Base-by-base conservation (phyloP, 2,329 filamentous ascomycete species). In the Penicillium polonicum region DNA sequence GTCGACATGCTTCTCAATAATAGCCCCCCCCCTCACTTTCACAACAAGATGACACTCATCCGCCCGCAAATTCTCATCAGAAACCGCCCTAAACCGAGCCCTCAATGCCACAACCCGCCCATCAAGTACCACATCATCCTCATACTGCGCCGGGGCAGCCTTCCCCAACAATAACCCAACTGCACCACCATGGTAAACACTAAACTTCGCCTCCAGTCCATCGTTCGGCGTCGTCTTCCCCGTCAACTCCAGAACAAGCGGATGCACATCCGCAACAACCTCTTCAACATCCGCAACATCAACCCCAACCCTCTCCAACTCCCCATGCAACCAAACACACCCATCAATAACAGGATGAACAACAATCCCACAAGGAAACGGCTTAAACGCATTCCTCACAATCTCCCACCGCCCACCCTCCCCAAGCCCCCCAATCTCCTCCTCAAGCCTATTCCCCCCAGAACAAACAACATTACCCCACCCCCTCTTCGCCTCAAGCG, bases 351-450 rank as follows among this genome's bases (percentile, higher is more conserved):
- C 74, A 1, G 82, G 81, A 66, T 85, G 82, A 60, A 83, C 80
- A 0, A 84, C 80, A 58, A 84, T 83, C 1, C 82, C 82, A 65
- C 82, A 84, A 0, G 82, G 82, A 59, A 81, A 85, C 0, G 82
- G 82, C 65, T 85, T 84, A 70, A 84, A 84, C 1, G 79, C 77
- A 60, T 84, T 84, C 60, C 76, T 76, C 63, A 78, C 72, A 9
- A 81, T 79, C 70, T 84, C 81, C 82, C 82, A 84, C n/a, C 56
- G 25, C 2, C 52, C 59, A 33, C 45, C 54, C 27, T 61, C 65
- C 36, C 62, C 70, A 13, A 79, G 60, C 19, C 72, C 70, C 1
- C 64, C 72, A 36, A 80, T 65, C 58, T 76, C 72, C 38, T 70
- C 72, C 7, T 76, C 71, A 19, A 78, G 69, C 36, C 73, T 70